Percentiles rank a stretch among this genome's conserved stretches.
Evolutionary conservation across 257 asterid species (phyloP).

Genomic region (Marsdenia floribunda): DNA sequence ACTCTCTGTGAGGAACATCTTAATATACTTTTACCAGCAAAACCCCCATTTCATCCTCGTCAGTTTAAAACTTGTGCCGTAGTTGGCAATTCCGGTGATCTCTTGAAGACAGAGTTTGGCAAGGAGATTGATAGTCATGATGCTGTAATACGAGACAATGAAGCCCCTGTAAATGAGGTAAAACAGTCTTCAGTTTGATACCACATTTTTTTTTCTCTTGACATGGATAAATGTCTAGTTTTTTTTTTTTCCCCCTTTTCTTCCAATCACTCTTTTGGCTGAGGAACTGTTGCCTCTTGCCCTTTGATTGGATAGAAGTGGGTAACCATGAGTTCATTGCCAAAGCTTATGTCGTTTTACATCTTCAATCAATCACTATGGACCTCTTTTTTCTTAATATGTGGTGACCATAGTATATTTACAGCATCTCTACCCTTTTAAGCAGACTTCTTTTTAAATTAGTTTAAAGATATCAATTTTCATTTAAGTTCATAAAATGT

Average conservation of each 20-base stretch:
- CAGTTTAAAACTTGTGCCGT: conserved; percentile 94
- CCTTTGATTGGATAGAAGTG: background rate
- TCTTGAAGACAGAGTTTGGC: conserved; percentile 88
- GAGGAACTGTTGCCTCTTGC: background rate
- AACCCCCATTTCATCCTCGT: conserved; percentile 94
- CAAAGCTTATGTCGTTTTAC: background rate
- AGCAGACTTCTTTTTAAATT: background rate
- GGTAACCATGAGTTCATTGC: background rate
- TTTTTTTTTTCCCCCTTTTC: background rate
- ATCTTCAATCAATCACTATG: background rate
- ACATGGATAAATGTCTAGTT: background rate
- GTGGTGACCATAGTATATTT: background rate
- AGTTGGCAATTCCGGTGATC: conserved; percentile 98
- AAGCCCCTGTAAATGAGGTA: conserved; percentile 97
- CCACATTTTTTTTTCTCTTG: background rate
- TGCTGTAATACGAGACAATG: conserved; percentile 94
- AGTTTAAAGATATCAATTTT: background rate
- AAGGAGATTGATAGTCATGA: conserved; percentile 92
- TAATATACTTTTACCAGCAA: conserved; percentile 75
- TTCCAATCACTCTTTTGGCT: background rate
- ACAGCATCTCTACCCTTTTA: background rate
- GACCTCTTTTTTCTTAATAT: background rate
- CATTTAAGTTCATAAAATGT: background rate
- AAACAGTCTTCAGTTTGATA: background rate
- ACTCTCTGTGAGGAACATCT: conserved; percentile 94